Base-by-base conservation (phyloP, 2,329 filamentous ascomycete species). In the Botrytis aclada region DNA sequence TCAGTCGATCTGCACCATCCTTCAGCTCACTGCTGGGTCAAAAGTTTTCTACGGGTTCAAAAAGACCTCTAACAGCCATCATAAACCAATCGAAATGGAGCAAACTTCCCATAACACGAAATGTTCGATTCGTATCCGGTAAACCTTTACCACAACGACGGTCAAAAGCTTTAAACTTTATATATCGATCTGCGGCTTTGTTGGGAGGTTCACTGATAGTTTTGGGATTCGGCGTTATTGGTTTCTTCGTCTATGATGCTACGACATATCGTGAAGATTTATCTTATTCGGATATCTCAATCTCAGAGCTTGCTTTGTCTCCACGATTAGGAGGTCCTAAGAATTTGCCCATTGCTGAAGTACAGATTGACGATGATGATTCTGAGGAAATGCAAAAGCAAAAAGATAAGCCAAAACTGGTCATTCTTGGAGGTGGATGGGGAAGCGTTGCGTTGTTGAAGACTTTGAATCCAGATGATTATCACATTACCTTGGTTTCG, bases 401-500 rank as follows among this genome's bases (percentile, higher is more conserved):
- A 81, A 96, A 94, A 83, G 88, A 95, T 80, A 99, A 99, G 85
- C 96, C 96, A 7, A 93, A 92, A 80, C 84, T 99, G 78, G 96
- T 99, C 58, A 92, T 99, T 73, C 84, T 99, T 47, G 96, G 96
- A 32, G 95, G 95, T 25, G 96, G 96, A 62, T 99, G 96, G 96
- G 96, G 95, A 71, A 94, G 94, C 79, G 93, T 99, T 74, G 93
- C 95, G 7, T 84, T 99, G 74, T 84, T 99, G 77, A 99, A 99
- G 84, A 92, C 93, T 75, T 83, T 99, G 75, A 92, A 95, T 75
- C 91, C 94, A 0, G 93, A 95, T 20, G 93, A 98, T 78, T 99
- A 98, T 81, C 95, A 99, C 82, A 91, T 99, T 77, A 98, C 95
- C 7, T 92, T 99, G 56, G 92, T 99, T 61, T 97, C 94, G 20